These are phyloP conservation scores for Eimeria nieschulzi DNA, from an alignment of 169 alveolate genomes.

Conservation along the genomic window DNA sequence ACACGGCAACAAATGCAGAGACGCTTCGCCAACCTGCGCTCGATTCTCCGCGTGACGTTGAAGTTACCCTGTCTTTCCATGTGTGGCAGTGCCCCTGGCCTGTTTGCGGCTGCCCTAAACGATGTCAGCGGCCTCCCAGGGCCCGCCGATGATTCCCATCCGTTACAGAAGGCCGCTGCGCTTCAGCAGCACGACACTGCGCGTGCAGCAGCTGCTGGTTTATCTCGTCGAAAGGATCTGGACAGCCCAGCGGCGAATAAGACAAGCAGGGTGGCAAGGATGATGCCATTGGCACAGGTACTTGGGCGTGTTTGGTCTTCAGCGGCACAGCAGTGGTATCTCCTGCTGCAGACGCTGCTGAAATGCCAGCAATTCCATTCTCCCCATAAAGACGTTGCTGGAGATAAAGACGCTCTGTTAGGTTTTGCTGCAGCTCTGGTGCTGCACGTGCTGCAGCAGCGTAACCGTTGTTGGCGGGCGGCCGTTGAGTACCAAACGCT, in stretches of 20 bases:
- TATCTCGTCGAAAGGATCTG: not conserved
- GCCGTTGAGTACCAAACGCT: conserved; percentile 47
- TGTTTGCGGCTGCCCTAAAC: conserved; percentile 47
- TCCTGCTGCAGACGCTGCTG: conserved; percentile 66
- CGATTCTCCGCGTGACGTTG: conserved; percentile 12
- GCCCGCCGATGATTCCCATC: conserved; percentile 40
- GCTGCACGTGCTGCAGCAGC: conserved; percentile 70
- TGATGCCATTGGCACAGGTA: conserved; percentile 19
- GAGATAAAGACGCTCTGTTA: conserved; percentile 32
- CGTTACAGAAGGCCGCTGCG: conserved; percentile 63
- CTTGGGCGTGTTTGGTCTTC: conserved; percentile 64
- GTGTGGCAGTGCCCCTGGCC: conserved; percentile 38
- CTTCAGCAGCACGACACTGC: conserved; percentile 61
- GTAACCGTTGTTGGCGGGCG: conserved; percentile 72
- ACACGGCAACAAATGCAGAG: conserved; percentile 74
- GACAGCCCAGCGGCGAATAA: not conserved
- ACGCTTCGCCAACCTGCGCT: conserved; percentile 20
- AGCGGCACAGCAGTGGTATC: conserved; percentile 72
- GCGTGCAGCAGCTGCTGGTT: conserved; percentile 17
- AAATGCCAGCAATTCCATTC: conserved; percentile 27
- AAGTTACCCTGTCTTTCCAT: conserved; percentile 57
- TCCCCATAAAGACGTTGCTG: conserved; percentile 58
- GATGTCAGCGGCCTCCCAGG: conserved; percentile 72
- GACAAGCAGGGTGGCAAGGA: not conserved
- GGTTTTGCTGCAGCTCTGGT: conserved; percentile 67